Base-by-base conservation (phyloP, 805 yeast species). In the Pachysolen tannophilus region DNA sequence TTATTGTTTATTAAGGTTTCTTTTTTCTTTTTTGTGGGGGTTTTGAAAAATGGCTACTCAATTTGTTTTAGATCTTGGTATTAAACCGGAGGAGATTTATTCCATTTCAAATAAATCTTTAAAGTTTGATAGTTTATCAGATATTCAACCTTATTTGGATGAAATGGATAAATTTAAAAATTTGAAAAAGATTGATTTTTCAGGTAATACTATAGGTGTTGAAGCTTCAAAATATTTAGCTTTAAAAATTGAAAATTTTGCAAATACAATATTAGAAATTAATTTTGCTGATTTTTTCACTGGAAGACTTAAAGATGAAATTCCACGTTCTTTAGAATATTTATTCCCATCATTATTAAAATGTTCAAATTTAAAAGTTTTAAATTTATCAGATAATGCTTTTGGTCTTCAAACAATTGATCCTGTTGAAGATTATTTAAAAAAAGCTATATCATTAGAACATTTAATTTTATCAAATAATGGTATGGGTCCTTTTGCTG, bases 401-500 rank as follows among this genome's bases (percentile, higher is more conserved):
- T 82, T 90, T 55, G 99, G 99, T 9, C 79, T 92, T 52, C 94
- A 92, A 52, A 83, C 97, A 17, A 85, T 92, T 42, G 95, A 82
- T 39, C 94, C 92, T 7, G 69, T 92, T 37, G 95, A 92, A 54
- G 68, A 65, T 19, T 87, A 79, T 49, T 65, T 92, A 39, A 63
- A 83, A 9, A 68, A 79, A 47, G 94, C 90, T 24, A 70, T 75
- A 13, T 77, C 94, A 18, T 62, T 92, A 37, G 82, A 84, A 58
- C 96, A 92, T 55, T 71, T 92, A 56, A 78, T 85, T 45, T 67
- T 92, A 43, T 81, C 96, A 31, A 92, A 92, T 61, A 92, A 92
- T 57, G 99, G 99, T 37, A 81, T 92, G 77, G 99, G 99, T 24
- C 99, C 99, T 18, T 82, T 82, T 55, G 95, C 97, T 1, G 98